phyloP scores from a whole-genome alignment of 1,284 basidiomycete species.

The Puccinia horiana region DNA sequence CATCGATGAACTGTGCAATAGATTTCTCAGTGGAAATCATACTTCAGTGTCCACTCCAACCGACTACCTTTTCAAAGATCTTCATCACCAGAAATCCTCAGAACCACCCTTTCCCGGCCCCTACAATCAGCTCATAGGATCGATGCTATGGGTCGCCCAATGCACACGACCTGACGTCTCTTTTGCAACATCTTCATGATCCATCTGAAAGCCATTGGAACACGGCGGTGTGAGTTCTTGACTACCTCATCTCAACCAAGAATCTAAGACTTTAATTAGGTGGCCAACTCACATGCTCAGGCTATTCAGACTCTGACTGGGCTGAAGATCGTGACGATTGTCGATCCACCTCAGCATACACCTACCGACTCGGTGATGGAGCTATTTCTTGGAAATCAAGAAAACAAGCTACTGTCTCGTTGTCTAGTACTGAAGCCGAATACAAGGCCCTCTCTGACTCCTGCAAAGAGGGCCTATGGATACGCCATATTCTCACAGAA shows the following conservation, averaged over 20 bases:
- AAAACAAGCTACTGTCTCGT: constrained; percentile 14
- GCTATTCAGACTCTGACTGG: constrained; percentile 24
- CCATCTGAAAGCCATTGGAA: not conserved
- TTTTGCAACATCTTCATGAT: constrained; percentile 7
- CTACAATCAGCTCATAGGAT: not conserved
- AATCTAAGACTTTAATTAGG: not conserved
- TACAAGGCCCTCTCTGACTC: not conserved
- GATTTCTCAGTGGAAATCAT: not conserved
- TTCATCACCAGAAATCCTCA: not conserved
- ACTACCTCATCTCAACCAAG: not conserved
- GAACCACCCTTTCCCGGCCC: not conserved
- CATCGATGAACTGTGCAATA: not conserved
- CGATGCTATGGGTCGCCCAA: not conserved
- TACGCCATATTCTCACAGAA: not conserved
- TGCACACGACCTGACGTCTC: not conserved
- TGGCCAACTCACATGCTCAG: not conserved
- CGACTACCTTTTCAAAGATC: not conserved
- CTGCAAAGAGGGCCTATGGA: constrained; percentile 5
- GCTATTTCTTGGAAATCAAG: constrained; percentile 29
- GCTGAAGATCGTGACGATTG: not conserved
- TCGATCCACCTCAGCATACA: constrained; percentile 15
- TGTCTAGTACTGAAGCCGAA: not conserved
- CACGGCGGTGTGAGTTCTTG: not conserved
- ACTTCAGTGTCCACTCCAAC: not conserved
- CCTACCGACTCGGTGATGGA: constrained; percentile 1